Evolutionary conservation across 2,329 filamentous ascomycete genomes (phyloP).

Genomic region (Coniochaeta ligniaria): DNA sequence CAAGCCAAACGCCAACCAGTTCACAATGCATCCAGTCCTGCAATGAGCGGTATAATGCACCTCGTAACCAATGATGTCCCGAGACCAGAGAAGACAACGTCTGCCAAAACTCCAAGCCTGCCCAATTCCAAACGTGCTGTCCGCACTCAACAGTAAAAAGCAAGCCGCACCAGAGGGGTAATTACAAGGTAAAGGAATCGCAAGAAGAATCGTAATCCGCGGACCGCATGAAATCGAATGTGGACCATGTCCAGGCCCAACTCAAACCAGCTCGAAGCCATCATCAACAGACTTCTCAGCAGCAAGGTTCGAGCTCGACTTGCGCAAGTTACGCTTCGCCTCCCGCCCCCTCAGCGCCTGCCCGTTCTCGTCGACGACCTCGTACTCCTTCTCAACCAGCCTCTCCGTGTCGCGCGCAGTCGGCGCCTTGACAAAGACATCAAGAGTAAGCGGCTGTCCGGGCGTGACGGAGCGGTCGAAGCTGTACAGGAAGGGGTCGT

Average conservation of each 20-base stretch:
- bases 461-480: slow-evolving; percentile 33
- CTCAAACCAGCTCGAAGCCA: slow-evolving; percentile 33
- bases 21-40: background rate
- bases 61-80: background rate
- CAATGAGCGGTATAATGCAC: background rate
- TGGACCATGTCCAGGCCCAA: background rate
- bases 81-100: background rate
- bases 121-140: background rate
- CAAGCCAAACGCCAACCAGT: background rate
- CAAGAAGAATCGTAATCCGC: background rate
- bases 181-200: background rate
- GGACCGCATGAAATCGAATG: background rate
- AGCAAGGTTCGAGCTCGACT: slow-evolving; percentile 10
- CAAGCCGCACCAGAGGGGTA: background rate
- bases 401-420: slow-evolving; percentile 32
- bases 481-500: slow-evolving; percentile 33
- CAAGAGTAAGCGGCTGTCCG: slow-evolving; percentile 29
- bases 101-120: background rate
- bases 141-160: background rate
- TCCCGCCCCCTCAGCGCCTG: slow-evolving; percentile 34
- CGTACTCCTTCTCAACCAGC: slow-evolving; percentile 39
- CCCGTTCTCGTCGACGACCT: slow-evolving; percentile 37
- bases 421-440: slow-evolving; percentile 25
- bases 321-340: slow-evolving; percentile 32
- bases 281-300: slow-evolving; percentile 24